Evolutionary conservation across 2,329 filamentous ascomycete species (phyloP).

Genomic region (Talaromyces sp.): DNA sequence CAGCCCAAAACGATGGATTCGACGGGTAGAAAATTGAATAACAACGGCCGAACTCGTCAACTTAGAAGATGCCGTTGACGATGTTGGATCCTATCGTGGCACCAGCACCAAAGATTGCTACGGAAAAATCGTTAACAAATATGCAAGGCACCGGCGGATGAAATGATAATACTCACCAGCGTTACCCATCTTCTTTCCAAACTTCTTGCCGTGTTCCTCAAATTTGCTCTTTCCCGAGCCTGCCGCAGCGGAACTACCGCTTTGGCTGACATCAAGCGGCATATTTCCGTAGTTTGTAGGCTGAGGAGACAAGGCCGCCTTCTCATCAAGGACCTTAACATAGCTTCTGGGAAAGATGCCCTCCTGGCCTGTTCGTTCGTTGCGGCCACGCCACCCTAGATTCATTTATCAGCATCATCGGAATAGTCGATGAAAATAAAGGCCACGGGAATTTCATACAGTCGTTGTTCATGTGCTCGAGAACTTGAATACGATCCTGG

Average conservation of each 20-base stretch:
- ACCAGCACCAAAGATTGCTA: conserved; percentile 86
- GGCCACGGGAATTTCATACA: conserved; percentile 46
- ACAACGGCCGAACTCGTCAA: background rate
- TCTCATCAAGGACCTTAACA: conserved; percentile 66
- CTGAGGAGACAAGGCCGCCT: conserved; percentile 41
- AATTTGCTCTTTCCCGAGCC: conserved; percentile 54
- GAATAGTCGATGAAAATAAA: background rate
- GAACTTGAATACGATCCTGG: conserved; percentile 73
- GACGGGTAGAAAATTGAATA: background rate
- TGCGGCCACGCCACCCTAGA: conserved; percentile 72
- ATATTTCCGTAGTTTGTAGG: conserved; percentile 52
- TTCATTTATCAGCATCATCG: conserved; percentile 12
- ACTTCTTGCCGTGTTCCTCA: conserved; percentile 79
- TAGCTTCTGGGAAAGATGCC: conserved; percentile 96
- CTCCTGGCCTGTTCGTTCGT: conserved; percentile 73
- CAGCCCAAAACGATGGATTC: background rate
- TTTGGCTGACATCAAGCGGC: conserved; percentile 68
- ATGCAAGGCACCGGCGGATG: background rate
- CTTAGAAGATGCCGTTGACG: conserved; percentile 83
- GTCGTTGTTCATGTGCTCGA: conserved; percentile 92
- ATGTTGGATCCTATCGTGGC: conserved; percentile 86
- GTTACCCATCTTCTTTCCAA: conserved; percentile 88
- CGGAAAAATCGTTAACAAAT: background rate
- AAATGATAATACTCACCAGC: conserved; percentile 39
- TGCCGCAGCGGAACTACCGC: conserved; percentile 37